Evolutionary conservation across 257 asterid species (phyloP).

Genomic region (Anisodus acutangulus): DNA sequence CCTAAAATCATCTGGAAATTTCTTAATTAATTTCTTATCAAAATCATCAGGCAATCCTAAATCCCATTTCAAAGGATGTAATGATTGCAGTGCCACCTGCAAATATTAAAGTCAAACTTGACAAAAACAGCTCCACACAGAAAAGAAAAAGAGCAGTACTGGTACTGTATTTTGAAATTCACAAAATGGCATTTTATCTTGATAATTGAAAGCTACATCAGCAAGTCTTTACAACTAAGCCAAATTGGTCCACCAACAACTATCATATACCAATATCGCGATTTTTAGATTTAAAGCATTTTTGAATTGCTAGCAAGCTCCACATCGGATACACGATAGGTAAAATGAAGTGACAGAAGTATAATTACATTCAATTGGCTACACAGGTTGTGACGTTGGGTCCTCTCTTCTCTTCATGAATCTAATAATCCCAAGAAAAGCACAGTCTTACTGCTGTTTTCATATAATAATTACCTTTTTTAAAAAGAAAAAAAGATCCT

Average conservation of each 20-base stretch:
- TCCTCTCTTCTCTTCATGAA: too few species aligned
- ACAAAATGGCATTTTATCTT: constrained; percentile 13
- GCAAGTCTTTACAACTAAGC: background rate
- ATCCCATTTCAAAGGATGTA: constrained; percentile 90
- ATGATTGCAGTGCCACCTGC: constrained; percentile 71
- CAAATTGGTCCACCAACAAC: constrained; percentile 3
- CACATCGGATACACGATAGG: background rate
- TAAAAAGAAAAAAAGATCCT: background rate
- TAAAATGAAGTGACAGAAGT: background rate
- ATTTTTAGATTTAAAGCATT: background rate
- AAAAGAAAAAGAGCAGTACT: background rate
- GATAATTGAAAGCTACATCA: background rate
- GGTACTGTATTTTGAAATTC: background rate
- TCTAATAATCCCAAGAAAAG: constrained; percentile 2
- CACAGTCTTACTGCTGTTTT: too few species aligned
- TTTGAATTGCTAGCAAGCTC: background rate
- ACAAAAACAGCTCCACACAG: background rate
- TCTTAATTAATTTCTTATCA: constrained; percentile 58
- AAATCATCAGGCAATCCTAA: constrained; percentile 87
- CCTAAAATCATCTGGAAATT: constrained; percentile 65
- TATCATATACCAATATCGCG: background rate
- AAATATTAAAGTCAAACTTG: constrained; percentile 23
- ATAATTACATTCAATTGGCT: background rate
- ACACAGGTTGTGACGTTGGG: too few species aligned
- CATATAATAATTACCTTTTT: background rate